Conservation (phyloP, 2,329 filamentous ascomycete species). For the Orbilia oligospora region DNA sequence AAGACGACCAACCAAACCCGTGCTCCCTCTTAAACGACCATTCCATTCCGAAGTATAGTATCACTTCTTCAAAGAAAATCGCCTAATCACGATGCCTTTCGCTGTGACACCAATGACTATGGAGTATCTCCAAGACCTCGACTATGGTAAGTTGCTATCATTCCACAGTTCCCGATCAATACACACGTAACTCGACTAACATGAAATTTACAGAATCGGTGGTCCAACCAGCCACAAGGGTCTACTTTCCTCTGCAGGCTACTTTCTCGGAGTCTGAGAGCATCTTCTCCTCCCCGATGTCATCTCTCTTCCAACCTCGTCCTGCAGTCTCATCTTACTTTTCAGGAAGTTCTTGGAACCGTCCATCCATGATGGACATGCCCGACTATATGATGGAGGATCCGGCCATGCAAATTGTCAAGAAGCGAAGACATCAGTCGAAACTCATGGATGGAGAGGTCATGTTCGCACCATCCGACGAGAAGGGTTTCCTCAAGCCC, state of each 20-base stretch:
- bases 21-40: constrained; percentile 6
- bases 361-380: constrained; percentile 49
- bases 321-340: constrained; percentile 52
- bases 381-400: constrained; percentile 54
- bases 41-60: constrained; percentile 11
- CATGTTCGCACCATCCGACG: constrained; percentile 37
- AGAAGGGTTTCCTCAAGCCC: constrained; percentile 42
- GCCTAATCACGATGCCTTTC: constrained; percentile 52
- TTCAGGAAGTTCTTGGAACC: constrained; percentile 39
- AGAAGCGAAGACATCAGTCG: constrained; percentile 58
- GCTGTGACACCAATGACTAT: constrained; percentile 59
- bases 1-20: constrained; percentile 47
- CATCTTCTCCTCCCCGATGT: constrained; percentile 58
- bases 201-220: constrained; percentile 47
- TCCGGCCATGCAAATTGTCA: constrained; percentile 59
- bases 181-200: constrained; percentile 20
- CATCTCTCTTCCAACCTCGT: constrained; percentile 50
- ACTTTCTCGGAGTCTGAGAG: constrained; percentile 56
- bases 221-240: constrained; percentile 57
- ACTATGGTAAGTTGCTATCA: constrained; percentile 48
- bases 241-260: constrained; percentile 57
- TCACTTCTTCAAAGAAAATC: constrained; percentile 14
- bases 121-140: constrained; percentile 60
- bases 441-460: constrained; percentile 50
- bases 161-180: not conserved